Conservation (phyloP, 306 rosid genomes). For the Dryas octopetala region DNA sequence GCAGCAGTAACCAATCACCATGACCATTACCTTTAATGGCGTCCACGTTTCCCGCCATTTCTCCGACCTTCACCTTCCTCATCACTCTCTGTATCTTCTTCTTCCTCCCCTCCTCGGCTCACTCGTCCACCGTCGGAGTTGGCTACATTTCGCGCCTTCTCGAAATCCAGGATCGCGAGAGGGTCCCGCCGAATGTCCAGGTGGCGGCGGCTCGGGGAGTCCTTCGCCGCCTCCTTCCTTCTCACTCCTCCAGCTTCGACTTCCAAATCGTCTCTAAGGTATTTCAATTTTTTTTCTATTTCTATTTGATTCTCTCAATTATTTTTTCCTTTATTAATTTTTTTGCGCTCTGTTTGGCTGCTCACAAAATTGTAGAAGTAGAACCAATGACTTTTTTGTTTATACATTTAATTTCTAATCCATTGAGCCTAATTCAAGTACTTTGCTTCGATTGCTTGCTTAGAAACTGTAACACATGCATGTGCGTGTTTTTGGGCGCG, state of each 20-base stretch:
- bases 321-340: no score
- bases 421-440: no score
- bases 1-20: neutral
- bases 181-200: slow-evolving; percentile 56
- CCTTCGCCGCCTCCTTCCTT: slow-evolving; percentile 72
- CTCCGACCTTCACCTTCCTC: slow-evolving; percentile 14
- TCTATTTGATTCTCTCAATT: no score
- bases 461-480: no score
- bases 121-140: slow-evolving; percentile 46
- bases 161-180: slow-evolving; percentile 64
- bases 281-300: neutral
- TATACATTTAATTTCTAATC: no score
- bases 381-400: no score
- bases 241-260: slow-evolving; percentile 61
- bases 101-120: neutral
- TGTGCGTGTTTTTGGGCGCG: no score
- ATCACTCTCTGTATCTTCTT: slow-evolving; percentile 5
- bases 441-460: no score
- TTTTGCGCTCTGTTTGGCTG: no score
- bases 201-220: slow-evolving; percentile 67
- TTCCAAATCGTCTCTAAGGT: slow-evolving; percentile 67
- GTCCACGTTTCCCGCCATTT: slow-evolving; percentile 43
- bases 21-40: slow-evolving; percentile 21
- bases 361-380: no score
- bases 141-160: slow-evolving; percentile 59